These are phyloP conservation scores for Athelia psychrophila DNA, from an alignment of 1,284 basidiomycete genomes.

Conservation along the genomic window DNA sequence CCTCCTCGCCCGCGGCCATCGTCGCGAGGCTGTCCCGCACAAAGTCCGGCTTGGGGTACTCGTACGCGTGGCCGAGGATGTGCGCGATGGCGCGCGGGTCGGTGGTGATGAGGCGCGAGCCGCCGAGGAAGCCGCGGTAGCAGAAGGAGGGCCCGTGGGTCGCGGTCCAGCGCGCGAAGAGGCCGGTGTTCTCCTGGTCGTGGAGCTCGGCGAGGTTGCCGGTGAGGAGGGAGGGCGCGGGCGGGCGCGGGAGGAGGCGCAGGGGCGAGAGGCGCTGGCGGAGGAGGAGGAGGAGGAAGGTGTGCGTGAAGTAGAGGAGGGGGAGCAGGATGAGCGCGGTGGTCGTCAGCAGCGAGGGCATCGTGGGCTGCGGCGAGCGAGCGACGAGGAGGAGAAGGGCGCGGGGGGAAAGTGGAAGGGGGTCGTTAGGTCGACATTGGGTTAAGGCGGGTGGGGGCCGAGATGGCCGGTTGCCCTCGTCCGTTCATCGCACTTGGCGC, in stretches of 20 bases:
- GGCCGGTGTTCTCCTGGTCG: slow-evolving; percentile 53
- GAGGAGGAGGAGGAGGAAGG: slow-evolving; percentile 30
- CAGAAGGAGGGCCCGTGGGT: slow-evolving; percentile 49
- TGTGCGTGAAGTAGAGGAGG: no score
- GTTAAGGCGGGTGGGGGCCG: no score
- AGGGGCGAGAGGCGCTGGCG: slow-evolving; percentile 35
- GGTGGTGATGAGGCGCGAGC: slow-evolving; percentile 47
- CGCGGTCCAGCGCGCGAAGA: slow-evolving; percentile 46
- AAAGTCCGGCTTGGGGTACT: slow-evolving; percentile 67
- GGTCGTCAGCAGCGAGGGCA: no score
- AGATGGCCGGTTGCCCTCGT: no score
- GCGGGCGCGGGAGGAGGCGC: slow-evolving; percentile 34
- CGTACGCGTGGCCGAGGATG: slow-evolving; percentile 57
- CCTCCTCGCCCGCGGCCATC: slow-evolving; percentile 48
- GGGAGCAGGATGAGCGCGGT: no score
- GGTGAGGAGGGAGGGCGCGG: slow-evolving; percentile 43
- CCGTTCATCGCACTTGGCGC: no score
- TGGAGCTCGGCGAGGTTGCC: slow-evolving; percentile 57
- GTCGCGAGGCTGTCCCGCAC: slow-evolving; percentile 53
- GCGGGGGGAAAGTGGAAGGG: no score
- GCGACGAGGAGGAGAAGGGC: no score
- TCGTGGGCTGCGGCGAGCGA: no score
- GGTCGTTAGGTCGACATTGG: no score
- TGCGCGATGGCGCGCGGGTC: slow-evolving; percentile 60
- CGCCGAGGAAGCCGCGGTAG: slow-evolving; percentile 55